Conservation (phyloP, 2,329 filamentous ascomycete species). For the Coniochaeta prunicola region DNA sequence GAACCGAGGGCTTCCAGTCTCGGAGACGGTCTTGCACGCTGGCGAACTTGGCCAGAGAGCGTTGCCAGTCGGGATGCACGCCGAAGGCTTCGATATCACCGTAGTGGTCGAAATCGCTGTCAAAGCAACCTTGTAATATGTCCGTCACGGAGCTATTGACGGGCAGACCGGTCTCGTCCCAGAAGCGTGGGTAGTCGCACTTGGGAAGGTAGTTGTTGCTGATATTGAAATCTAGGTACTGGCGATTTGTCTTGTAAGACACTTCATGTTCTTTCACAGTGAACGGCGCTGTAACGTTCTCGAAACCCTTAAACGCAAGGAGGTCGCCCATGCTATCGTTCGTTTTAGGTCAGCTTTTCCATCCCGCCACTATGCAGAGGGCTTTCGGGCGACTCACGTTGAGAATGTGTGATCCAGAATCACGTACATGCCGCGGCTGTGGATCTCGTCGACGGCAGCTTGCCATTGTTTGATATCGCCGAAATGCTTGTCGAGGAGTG, state of each 20-base stretch:
- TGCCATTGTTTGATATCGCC: conserved; percentile 54
- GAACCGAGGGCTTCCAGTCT: conserved; percentile 54
- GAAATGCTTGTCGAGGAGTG: conserved; percentile 54
- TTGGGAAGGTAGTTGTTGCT: conserved; percentile 42
- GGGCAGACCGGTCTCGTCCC: conserved; percentile 47
- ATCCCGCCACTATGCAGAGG: not conserved
- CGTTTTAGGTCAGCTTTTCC: not conserved
- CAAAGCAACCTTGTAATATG: conserved; percentile 45
- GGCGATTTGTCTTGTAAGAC: conserved; percentile 44
- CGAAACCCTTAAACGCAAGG: conserved; percentile 53
- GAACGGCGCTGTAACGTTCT: conserved; percentile 52
- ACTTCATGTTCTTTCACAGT: conserved; percentile 47
- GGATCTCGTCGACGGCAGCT: conserved; percentile 48
- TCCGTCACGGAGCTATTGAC: conserved; percentile 37
- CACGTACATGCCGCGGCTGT: conserved; percentile 57
- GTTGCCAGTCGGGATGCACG: conserved; percentile 54
- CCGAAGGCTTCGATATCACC: conserved; percentile 59
- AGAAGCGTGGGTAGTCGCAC: conserved; percentile 55
- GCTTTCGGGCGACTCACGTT: conserved; percentile 33
- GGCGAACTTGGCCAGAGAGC: conserved; percentile 58
- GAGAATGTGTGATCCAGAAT: conserved; percentile 59
- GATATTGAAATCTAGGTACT: conserved; percentile 51
- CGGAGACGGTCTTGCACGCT: conserved; percentile 60
- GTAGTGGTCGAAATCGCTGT: conserved; percentile 58
- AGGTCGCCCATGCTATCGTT: conserved; percentile 47